phyloP scores from a whole-genome alignment of 257 asterid genomes.

The Nicotiana paniculata region DNA sequence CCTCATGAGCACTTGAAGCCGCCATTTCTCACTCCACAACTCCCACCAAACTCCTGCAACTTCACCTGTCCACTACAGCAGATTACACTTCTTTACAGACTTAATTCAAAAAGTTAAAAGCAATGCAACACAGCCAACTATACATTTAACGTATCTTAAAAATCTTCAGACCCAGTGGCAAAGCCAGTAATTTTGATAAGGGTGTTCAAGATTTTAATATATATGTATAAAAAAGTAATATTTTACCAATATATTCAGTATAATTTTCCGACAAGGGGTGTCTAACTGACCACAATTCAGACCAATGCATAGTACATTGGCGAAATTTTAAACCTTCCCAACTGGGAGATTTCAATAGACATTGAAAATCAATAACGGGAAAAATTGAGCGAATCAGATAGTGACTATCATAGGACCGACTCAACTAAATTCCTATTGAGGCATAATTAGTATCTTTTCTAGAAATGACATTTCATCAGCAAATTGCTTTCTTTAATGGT shows the following conservation, averaged over 20 bases:
- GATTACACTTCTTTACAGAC: background rate
- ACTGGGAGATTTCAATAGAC: background rate
- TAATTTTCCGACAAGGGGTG: no score
- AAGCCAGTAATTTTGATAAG: no score
- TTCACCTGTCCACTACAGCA: constrained; percentile 30
- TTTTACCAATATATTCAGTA: no score
- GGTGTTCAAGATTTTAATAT: no score
- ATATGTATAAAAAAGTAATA: no score
- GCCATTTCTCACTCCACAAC: constrained; percentile 59
- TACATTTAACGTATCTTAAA: background rate
- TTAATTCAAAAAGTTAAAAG: background rate
- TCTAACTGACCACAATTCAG: background rate
- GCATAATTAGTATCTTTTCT: background rate
- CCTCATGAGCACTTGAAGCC: constrained; percentile 55
- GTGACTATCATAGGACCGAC: background rate
- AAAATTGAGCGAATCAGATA: background rate
- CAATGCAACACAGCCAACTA: background rate
- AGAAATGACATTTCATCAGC: background rate
- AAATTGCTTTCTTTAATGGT: no score
- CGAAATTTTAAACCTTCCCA: background rate
- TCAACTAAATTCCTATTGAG: background rate
- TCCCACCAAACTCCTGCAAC: constrained; percentile 37
- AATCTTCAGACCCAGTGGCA: background rate
- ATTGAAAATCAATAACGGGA: background rate
- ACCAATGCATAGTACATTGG: background rate